phyloP scores from a whole-genome alignment of 2,329 filamentous ascomycete genomes.

The Penicillium janthinellum region DNA sequence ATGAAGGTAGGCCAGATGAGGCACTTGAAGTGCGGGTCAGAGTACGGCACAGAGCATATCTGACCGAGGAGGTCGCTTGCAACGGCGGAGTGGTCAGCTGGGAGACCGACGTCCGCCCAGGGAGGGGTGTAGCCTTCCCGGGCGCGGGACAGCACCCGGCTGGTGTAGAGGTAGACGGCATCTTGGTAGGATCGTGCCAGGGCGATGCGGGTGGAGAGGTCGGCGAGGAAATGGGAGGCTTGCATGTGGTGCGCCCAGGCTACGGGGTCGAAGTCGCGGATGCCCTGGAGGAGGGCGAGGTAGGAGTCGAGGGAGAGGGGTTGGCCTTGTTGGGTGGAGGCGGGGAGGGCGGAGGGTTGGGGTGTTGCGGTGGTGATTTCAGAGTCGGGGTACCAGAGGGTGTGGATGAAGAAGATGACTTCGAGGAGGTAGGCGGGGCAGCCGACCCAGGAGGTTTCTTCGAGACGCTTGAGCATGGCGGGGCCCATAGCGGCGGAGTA shows the following conservation, averaged over 20 bases:
- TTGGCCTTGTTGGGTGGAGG: slow-evolving; percentile 29
- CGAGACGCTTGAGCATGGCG: slow-evolving; percentile 41
- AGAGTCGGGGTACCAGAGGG: slow-evolving; percentile 38
- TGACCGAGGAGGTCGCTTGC: slow-evolving; percentile 39
- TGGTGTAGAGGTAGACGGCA: slow-evolving; percentile 45
- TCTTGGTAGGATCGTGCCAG: slow-evolving; percentile 48
- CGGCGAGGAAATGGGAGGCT: slow-evolving; percentile 47
- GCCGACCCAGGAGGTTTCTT: slow-evolving; percentile 45
- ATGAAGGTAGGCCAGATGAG: slow-evolving; percentile 50
- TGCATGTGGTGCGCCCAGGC: slow-evolving; percentile 44
- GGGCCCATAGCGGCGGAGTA: slow-evolving; percentile 41
- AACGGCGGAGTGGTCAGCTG: slow-evolving; percentile 32
- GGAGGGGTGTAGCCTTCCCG: slow-evolving; percentile 28
- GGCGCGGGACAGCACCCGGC: slow-evolving; percentile 39
- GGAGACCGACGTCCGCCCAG: slow-evolving; percentile 30
- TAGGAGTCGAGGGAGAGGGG: slow-evolving; percentile 36
- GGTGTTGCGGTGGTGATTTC: slow-evolving; percentile 26
- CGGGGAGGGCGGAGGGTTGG: slow-evolving; percentile 32
- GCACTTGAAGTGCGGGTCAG: slow-evolving; percentile 46
- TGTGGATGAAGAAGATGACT: slow-evolving; percentile 45
- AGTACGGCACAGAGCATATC: slow-evolving; percentile 37
- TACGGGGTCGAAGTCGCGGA: slow-evolving; percentile 42
- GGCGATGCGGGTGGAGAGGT: slow-evolving; percentile 51
- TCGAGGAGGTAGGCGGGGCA: slow-evolving; percentile 46
- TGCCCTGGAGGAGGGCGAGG: slow-evolving; percentile 38